Base-by-base conservation (phyloP, 2,329 filamentous ascomycete genomes). In the Phoma herbarum region DNA sequence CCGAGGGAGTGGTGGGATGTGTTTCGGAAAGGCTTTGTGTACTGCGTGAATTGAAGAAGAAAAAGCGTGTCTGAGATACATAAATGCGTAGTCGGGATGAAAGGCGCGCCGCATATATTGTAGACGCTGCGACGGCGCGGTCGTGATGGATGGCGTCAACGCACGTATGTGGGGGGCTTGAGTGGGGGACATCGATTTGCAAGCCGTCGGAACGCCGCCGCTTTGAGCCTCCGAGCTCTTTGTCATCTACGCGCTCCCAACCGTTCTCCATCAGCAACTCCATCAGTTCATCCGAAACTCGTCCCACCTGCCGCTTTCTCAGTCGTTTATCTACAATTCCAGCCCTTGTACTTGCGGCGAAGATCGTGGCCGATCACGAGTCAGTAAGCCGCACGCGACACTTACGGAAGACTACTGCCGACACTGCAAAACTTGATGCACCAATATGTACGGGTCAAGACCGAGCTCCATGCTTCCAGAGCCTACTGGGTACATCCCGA, bases 121-220 rank as follows among this genome's bases (percentile, higher is more conserved):
- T 26, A 26, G 10, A 10, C 42, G 33, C 43, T n/a, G 11, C n/a
- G 31, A 23, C 23, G 33, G 18, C 25, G 18, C 8, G 35, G 1
- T 41, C 31, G n/a, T 47, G 42, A 43, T 52, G 12, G n/a, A 52
- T 52, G 48, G 39, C 54, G 48, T 48, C 35, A 52, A 47, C 31
- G 29, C 10, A 9, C 20, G 11, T 16, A 26, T 33, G 41, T 57
- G 46, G 46, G 51, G 29, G 33, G 25, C 35, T 37, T 16, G 18
- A 33, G 52, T 49, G 29, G 37, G 42, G 42, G 14, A 35, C 16
- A n/a, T n/a, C n/a, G 48, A 48, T 57, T 42, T 43, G 35, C 43
- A 57, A 52, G 54, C 54, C 35, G 9, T 28, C 53, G 53, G 53
- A 46, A 29, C 33, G 33, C 26, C 31, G 46, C 37, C 16, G 23